Conservation (phyloP, 768 basidiomycete species). For the Rhodosporidiobolus odoratus region DNA sequence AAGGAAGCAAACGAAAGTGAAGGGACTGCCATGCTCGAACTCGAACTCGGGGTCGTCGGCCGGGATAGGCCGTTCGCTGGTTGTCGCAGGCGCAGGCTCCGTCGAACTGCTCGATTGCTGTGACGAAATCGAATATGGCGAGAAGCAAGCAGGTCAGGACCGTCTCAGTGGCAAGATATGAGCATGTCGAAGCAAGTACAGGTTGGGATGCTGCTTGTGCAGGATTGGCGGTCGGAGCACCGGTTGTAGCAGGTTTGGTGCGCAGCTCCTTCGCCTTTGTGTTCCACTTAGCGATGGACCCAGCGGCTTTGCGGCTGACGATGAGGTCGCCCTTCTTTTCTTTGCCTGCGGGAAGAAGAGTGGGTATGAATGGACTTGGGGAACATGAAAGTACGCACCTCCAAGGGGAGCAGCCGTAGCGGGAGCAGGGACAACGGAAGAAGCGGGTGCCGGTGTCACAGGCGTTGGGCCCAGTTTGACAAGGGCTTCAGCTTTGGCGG, state of each 20-base stretch:
- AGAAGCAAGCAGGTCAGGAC: slow-evolving; percentile 11
- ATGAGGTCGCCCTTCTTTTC: slow-evolving; percentile 36
- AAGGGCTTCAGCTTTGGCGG: no score
- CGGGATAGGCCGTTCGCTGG: neutral
- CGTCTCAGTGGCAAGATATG: slow-evolving; percentile 5
- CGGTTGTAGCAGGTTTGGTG: neutral
- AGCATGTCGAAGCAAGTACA: slow-evolving; percentile 32
- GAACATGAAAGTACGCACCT: slow-evolving; percentile 3
- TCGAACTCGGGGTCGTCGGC: slow-evolving; percentile 62
- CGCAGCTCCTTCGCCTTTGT: slow-evolving; percentile 83
- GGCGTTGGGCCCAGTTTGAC: no score
- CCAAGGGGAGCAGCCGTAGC: slow-evolving; percentile 10
- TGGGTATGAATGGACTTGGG: neutral
- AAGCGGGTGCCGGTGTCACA: neutral
- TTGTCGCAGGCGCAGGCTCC: neutral
- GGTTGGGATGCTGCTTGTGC: neutral
- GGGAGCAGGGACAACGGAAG: neutral
- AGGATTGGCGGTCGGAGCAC: slow-evolving; percentile 12
- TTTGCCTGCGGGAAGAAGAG: slow-evolving; percentile 1
- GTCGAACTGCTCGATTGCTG: no score
- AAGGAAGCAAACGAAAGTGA: slow-evolving; percentile 72
- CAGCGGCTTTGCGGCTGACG: slow-evolving; percentile 59
- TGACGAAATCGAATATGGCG: neutral
- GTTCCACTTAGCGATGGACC: slow-evolving; percentile 95
- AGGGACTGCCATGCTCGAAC: slow-evolving; percentile 77